phyloP scores from a whole-genome alignment of 1,284 basidiomycete species.

The Ceraceosorus guamensis region DNA sequence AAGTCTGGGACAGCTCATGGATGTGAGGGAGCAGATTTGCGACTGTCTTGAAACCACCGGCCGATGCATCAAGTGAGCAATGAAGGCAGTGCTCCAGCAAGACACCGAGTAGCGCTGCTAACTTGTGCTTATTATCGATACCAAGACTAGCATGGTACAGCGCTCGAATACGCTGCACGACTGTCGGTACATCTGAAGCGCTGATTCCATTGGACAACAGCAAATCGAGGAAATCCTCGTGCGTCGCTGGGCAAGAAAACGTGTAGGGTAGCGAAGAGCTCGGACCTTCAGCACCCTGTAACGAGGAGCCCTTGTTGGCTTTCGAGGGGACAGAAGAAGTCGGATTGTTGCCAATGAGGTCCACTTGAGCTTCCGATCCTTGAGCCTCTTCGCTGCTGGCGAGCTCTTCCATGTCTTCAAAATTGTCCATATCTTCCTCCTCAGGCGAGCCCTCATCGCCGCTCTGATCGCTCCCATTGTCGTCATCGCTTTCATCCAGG shows the following conservation, averaged over 20 bases:
- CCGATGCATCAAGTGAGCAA: constrained; percentile 26
- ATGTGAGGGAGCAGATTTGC: constrained; percentile 73
- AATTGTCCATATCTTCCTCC: constrained; percentile 52
- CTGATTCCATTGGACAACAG: constrained; percentile 58
- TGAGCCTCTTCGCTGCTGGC: constrained; percentile 42
- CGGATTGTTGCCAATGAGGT: constrained; percentile 10
- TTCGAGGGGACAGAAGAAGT: background rate
- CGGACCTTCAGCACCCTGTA: background rate
- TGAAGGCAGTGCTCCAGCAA: constrained; percentile 88
- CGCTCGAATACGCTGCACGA: constrained; percentile 83
- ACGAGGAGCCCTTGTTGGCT: constrained; percentile 3
- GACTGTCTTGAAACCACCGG: constrained; percentile 54
- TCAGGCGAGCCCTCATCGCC: constrained; percentile 41
- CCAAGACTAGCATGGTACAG: constrained; percentile 84
- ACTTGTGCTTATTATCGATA: constrained; percentile 80
- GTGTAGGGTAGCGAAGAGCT: constrained; percentile 65
- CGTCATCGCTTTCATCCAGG: constrained; percentile 49
- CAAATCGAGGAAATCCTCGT: constrained; percentile 81
- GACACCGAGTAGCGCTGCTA: constrained; percentile 58
- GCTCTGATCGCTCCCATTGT: constrained; percentile 21
- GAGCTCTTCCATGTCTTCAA: constrained; percentile 30
- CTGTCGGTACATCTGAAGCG: constrained; percentile 62
- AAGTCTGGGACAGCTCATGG: constrained; percentile 67
- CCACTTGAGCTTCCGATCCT: constrained; percentile 19
- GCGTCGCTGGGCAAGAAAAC: constrained; percentile 76